A percentile compares a stretch with the other conserved stretches of the same genome.
These are phyloP conservation scores for Raphanus hybrid DNA, from an alignment of 441 rosid genomes.

Conservation along the genomic window DNA sequence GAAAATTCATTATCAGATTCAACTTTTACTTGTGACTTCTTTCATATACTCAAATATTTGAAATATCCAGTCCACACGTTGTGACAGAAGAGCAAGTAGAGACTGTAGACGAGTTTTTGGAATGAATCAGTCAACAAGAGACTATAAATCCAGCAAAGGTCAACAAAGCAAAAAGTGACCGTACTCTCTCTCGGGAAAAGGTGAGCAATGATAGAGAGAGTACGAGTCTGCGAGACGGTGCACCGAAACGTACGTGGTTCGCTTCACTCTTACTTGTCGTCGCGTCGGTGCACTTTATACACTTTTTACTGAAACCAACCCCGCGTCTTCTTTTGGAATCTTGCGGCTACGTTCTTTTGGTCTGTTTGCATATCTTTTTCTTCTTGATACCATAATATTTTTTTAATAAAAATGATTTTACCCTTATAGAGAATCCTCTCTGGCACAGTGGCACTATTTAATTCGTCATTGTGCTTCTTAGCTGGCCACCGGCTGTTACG, in stretches of 20 bases:
- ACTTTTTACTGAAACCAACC: conserved; percentile 28
- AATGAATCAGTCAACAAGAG: conserved; percentile 27
- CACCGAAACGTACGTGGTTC: conserved; percentile 29
- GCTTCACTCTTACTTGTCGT: conserved; percentile 41
- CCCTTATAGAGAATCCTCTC: conserved; percentile 19
- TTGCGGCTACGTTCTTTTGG: conserved; percentile 9
- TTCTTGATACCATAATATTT: background rate
- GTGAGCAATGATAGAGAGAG: conserved; percentile 14
- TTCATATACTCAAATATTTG: background rate
- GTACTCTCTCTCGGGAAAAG: conserved; percentile 34
- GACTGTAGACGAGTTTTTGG: conserved; percentile 21
- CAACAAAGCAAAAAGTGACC: conserved; percentile 38
- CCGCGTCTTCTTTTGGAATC: conserved; percentile 37
- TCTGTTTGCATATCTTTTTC: background rate
- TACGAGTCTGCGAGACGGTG: conserved; percentile 37
- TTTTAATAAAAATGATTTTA: background rate
- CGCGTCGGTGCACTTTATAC: conserved; percentile 46
- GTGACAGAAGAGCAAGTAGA: conserved; percentile 21
- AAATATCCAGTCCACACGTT: conserved; percentile 38
- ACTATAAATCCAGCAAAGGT: conserved; percentile 34
- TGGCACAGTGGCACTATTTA: conserved; percentile 31
- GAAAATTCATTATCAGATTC: background rate
- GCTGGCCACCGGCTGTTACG: conserved; percentile 39
- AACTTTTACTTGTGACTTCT: conserved; percentile 21
- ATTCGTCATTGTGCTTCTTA: conserved; percentile 36